A percentile compares a stretch with the other conserved stretches of the same genome.
Evolutionary conservation across 139 green algal genomes (phyloP).

Genomic region (Nannochloris sp.): DNA sequence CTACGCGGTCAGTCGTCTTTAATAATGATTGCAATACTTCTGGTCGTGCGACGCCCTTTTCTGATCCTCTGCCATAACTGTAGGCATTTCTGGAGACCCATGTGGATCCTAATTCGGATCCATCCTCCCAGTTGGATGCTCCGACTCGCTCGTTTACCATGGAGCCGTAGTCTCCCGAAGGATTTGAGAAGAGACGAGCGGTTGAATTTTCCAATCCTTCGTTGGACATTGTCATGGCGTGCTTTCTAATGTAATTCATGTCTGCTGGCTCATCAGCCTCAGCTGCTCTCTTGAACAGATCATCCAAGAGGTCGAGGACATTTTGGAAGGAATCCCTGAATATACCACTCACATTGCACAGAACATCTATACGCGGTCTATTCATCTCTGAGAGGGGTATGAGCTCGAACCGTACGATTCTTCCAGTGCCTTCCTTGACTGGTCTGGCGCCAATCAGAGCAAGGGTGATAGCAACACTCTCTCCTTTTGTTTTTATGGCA

Average conservation of each 20-base stretch:
- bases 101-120: slow-evolving; percentile 86
- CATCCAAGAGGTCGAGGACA: slow-evolving; percentile 93
- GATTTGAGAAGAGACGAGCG: slow-evolving; percentile 89
- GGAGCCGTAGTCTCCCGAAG: slow-evolving; percentile 86
- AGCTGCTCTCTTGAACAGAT: slow-evolving; percentile 44
- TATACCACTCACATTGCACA: slow-evolving; percentile 96
- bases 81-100: slow-evolving; percentile 91
- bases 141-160: slow-evolving; percentile 99
- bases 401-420: slow-evolving; percentile 79
- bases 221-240: slow-evolving; percentile 53
- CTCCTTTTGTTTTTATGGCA: slow-evolving; percentile 94
- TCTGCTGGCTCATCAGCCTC: slow-evolving; percentile 66
- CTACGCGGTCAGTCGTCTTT: slow-evolving; percentile 70
- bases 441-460: slow-evolving; percentile 73
- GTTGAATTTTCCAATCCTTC: slow-evolving; percentile 51
- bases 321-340: slow-evolving; percentile 88
- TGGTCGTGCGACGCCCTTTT: slow-evolving; percentile 60
- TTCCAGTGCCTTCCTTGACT: slow-evolving; percentile 75
- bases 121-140: slow-evolving; percentile 57
- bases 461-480: slow-evolving; percentile 82
- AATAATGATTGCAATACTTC: slow-evolving; percentile 74
- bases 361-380: slow-evolving; percentile 81
- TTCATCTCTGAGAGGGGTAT: slow-evolving; percentile 53
- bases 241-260: slow-evolving; percentile 91
- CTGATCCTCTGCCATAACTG: slow-evolving; percentile 77